These are phyloP conservation scores for Apiospora rasikravindrae DNA, from an alignment of 2,329 filamentous ascomycete genomes.

Conservation along the genomic window DNA sequence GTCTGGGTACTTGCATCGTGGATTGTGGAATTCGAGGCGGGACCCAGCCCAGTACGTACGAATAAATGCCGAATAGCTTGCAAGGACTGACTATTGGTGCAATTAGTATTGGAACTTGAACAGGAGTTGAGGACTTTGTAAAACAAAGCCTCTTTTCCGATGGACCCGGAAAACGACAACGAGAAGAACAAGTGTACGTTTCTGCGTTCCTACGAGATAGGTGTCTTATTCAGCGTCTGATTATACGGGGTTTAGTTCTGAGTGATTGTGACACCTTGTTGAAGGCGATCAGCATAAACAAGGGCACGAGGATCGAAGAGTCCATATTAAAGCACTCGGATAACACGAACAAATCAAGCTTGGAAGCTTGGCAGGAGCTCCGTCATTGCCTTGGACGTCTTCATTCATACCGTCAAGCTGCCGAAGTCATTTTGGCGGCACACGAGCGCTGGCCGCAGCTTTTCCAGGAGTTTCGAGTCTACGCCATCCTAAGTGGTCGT, in stretches of 20 bases:
- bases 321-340: background rate
- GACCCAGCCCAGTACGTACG: background rate
- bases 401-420: slow-evolving; percentile 23
- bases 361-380: slow-evolving; percentile 22
- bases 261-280: slow-evolving; percentile 21
- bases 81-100: background rate
- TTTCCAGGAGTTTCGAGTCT: slow-evolving; percentile 18
- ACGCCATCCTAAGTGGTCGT: background rate
- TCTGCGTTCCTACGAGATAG: background rate
- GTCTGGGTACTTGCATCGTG: slow-evolving; percentile 19
- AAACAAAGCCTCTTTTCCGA: slow-evolving; percentile 11
- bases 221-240: background rate
- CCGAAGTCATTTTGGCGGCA: slow-evolving; percentile 21
- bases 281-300: slow-evolving; percentile 11
- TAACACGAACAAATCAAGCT: background rate
- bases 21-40: background rate
- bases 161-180: background rate
- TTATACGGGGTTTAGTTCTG: background rate
- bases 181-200: slow-evolving; percentile 17
- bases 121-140: slow-evolving; percentile 8
- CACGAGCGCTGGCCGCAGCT: slow-evolving; percentile 22
- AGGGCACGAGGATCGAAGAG: slow-evolving; percentile 11
- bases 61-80: no score
- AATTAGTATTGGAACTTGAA: slow-evolving; percentile 15
- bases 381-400: slow-evolving; percentile 22